phyloP scores from a whole-genome alignment of 441 rosid genomes.

The Daphne laureola region DNA sequence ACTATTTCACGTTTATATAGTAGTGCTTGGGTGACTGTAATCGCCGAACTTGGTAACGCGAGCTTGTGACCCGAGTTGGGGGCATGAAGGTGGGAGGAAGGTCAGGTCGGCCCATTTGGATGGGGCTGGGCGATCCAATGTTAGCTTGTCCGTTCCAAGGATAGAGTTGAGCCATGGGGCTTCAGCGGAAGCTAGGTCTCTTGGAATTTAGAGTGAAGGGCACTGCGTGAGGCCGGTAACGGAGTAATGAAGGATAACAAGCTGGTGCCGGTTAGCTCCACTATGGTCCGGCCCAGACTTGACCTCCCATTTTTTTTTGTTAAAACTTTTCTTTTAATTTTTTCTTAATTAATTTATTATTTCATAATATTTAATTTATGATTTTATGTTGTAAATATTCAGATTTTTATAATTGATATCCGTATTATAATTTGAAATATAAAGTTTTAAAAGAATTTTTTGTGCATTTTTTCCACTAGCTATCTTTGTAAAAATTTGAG shows the following conservation, averaged over 20 bases:
- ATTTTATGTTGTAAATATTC: too few relatives aligned
- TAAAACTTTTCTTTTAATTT: too few relatives aligned
- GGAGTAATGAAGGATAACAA: slow-evolving; percentile 28
- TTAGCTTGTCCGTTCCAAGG: slow-evolving; percentile 23
- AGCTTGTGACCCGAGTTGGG: slow-evolving; percentile 27
- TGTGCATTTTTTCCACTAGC: too few relatives aligned
- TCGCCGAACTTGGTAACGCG: slow-evolving; percentile 23
- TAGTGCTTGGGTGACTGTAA: neutral
- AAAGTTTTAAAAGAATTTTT: too few relatives aligned
- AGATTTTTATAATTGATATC: too few relatives aligned
- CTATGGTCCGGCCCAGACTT: neutral
- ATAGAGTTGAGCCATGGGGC: slow-evolving; percentile 5
- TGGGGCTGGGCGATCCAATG: neutral
- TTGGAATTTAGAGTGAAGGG: slow-evolving; percentile 15
- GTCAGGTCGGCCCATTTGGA: neutral
- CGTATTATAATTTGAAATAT: too few relatives aligned
- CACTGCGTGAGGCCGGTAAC: slow-evolving; percentile 37
- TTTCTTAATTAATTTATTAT: too few relatives aligned
- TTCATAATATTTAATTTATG: too few relatives aligned
- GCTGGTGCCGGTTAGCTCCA: slow-evolving; percentile 6
- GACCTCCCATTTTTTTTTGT: too few relatives aligned
- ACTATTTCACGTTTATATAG: neutral
- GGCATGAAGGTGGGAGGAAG: slow-evolving; percentile 4
- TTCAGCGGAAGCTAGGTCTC: slow-evolving; percentile 10
- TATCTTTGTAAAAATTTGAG: too few relatives aligned